These are phyloP conservation scores for Exophiala phaeomuriformis DNA, from an alignment of 2,329 filamentous ascomycete genomes.

Conservation along the genomic window DNA sequence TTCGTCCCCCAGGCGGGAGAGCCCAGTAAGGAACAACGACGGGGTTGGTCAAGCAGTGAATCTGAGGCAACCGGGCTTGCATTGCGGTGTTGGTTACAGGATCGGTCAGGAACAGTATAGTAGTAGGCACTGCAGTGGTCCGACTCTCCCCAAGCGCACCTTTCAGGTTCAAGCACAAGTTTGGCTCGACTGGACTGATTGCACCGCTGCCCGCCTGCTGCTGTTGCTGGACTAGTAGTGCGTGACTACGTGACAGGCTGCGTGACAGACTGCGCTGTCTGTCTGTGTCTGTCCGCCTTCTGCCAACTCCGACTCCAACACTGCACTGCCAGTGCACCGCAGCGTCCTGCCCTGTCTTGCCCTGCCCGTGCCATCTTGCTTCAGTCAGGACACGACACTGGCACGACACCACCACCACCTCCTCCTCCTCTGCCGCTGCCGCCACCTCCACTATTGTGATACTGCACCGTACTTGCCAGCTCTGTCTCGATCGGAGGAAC, in stretches of 20 bases:
- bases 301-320: background rate
- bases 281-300: background rate
- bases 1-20: background rate
- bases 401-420: background rate
- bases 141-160: too few species aligned
- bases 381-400: background rate
- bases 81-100: too few species aligned
- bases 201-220: background rate
- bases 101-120: too few species aligned
- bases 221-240: background rate
- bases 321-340: too few species aligned
- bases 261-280: background rate
- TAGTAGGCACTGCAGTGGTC: background rate
- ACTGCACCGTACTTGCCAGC: constrained; percentile 2
- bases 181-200: background rate
- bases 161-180: too few species aligned
- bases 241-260: background rate
- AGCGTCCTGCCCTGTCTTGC: too few species aligned
- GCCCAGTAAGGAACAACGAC: background rate
- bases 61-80: background rate
- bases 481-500: background rate
- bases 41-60: background rate
- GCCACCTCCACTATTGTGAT: background rate
- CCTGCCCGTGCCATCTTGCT: background rate
- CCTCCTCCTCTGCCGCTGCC: background rate